Evolutionary conservation across 305 asterid species (phyloP).

Genomic region (Fraxinus baroniana): DNA sequence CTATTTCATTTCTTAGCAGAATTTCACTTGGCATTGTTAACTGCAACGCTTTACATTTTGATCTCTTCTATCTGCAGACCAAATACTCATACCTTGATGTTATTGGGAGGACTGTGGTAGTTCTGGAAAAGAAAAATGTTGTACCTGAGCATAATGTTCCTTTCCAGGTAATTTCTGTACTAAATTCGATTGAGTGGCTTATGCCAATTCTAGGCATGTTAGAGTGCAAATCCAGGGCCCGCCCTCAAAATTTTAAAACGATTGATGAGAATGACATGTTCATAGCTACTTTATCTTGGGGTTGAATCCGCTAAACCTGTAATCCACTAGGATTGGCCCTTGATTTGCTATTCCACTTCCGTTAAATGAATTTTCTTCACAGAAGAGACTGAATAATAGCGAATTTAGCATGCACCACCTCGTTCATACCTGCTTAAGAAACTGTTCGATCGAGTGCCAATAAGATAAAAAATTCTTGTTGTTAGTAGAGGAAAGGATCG

Average conservation of each 20-base stretch:
- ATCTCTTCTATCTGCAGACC: slow-evolving; percentile 51
- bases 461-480: background rate
- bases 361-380: background rate
- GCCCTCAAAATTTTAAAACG: background rate
- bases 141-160: slow-evolving; percentile 91
- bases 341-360: background rate
- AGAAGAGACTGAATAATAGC: background rate
- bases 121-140: slow-evolving; percentile 80
- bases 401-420: background rate
- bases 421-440: slow-evolving; percentile 3
- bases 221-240: background rate
- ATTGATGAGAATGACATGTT: background rate
- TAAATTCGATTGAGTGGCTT: background rate
- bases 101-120: slow-evolving; percentile 90
- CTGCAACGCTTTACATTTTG: slow-evolving; percentile 24
- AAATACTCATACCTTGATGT: slow-evolving; percentile 95
- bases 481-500: background rate
- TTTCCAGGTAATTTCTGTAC: slow-evolving; percentile 72
- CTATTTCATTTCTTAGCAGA: slow-evolving; percentile 3
- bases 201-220: background rate
- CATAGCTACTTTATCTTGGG: background rate
- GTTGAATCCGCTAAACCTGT: background rate
- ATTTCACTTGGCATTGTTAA: slow-evolving; percentile 6
- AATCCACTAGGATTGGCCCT: background rate
- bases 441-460: background rate